A percentile compares a stretch with the other conserved stretches of the same genome.
Evolutionary conservation across 805 yeast genomes (phyloP).

Genomic region (Wickerhamomyces mucosus): DNA sequence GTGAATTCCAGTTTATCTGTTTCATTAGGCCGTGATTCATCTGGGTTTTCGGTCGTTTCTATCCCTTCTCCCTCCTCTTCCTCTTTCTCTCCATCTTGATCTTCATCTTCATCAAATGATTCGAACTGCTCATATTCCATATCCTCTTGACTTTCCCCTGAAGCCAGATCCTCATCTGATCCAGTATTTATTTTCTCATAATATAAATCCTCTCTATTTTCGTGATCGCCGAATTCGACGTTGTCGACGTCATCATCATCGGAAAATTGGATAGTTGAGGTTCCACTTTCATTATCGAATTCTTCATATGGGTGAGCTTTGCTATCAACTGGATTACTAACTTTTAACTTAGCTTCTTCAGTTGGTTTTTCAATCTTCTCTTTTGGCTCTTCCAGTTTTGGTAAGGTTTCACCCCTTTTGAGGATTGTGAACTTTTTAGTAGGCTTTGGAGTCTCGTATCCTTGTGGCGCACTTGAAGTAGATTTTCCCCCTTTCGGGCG

Average conservation of each 20-base stretch:
- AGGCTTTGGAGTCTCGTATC: constrained; percentile 9
- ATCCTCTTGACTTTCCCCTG: constrained; percentile 4
- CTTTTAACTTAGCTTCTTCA: not conserved
- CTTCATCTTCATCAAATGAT: constrained; percentile 1
- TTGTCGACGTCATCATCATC: constrained; percentile 9
- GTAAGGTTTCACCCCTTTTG: constrained; percentile 28
- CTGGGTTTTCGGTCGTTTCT: not conserved
- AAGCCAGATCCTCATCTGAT: constrained; percentile 1
- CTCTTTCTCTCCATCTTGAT: constrained; percentile 1
- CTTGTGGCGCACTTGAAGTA: constrained; percentile 1
- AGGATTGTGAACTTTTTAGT: constrained; percentile 21
- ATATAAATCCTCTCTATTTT: not conserved
- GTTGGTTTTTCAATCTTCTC: not conserved
- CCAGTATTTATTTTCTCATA: constrained; percentile 1
- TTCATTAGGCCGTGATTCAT: not conserved
- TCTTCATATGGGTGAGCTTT: too few species aligned
- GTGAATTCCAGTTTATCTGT: not conserved
- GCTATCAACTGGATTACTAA: too few species aligned
- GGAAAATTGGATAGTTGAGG: constrained; percentile 15
- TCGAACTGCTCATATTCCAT: constrained; percentile 2
- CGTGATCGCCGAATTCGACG: constrained; percentile 2
- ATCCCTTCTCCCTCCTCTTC: not conserved
- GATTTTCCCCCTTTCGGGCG: too few species aligned
- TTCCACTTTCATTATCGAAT: constrained; percentile 6
- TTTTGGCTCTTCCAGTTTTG: constrained; percentile 8